Base-by-base conservation (phyloP, 2,329 filamentous ascomycete genomes). In the Xylariaceae sp. region DNA sequence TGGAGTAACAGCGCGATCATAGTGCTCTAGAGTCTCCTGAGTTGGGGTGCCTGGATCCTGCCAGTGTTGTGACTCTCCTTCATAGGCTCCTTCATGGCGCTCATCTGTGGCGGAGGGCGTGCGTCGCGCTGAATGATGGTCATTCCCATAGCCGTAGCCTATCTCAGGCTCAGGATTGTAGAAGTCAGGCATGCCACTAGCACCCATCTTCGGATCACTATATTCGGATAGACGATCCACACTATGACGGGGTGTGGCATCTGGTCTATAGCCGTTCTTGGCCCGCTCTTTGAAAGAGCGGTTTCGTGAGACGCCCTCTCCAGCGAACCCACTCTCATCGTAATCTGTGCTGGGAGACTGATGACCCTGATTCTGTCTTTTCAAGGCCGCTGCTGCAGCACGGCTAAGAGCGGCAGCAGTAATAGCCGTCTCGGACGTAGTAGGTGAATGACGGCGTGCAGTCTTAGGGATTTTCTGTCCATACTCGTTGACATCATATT, bases 51-150 rank as follows among this genome's bases (percentile, higher is more conserved):
- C 53, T 18, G 64, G 62, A 38, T 55, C 60, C 11, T 62, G 56
- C 64, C 67, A 71, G 43, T 67, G 58, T 10, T 56, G 59, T 27
- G 52, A 48, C 27, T 61, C 55, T 38, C 57, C 58, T 14, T 65
- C 50, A 9, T 68, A 62, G 2, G 59, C 58, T 30, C 80, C 82
- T 44, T 82, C 84, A 44, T 87, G 79, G 1, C 85, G 85, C 15
- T 87, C 89, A 57, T 90, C 81, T 38, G 95, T 83, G 44, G 91
- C 77, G 0, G 91, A 96, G 2, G 90, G 90, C 15, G 90, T 95
- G 41, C 82, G 85, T 14, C 89, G 78, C 53, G 95, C 90, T 6
- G 57, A 58, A 14, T 47, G 41, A 15, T 57, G 51, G 18, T 71
- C 69, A 35, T 82, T 78, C 11, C 78, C 74, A 50, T 75, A 72